Percentiles rank a stretch among this genome's conserved stretches.
Conservation (phyloP, 208 protist genomes). For the Blechomonas ayalai region DNA sequence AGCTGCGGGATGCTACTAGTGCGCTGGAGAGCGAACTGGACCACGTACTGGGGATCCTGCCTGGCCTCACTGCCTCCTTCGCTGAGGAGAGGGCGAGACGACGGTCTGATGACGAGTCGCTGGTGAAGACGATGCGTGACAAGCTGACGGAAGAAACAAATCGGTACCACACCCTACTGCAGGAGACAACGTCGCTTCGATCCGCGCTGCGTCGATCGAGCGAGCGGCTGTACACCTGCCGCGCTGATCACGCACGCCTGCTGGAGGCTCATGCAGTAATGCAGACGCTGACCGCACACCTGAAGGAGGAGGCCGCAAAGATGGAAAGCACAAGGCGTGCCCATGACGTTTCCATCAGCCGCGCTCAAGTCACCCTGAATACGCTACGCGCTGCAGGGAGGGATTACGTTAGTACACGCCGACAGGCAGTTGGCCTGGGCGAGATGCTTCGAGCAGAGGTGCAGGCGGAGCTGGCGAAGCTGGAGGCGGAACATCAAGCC, state of each 20-base stretch:
- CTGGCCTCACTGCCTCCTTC: not conserved
- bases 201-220: constrained; percentile 11
- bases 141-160: not conserved
- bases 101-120: constrained; percentile 1
- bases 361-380: no score
- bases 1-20: not conserved
- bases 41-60: not conserved
- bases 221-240: constrained; percentile 1
- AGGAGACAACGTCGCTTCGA: constrained; percentile 19
- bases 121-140: constrained; percentile 1
- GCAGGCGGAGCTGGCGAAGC: constrained; percentile 30
- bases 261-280: no score
- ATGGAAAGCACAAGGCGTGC: no score
- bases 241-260: no score
- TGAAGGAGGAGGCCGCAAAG: not conserved
- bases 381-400: constrained; percentile 30
- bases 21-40: constrained; percentile 2
- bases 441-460: constrained; percentile 51
- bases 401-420: constrained; percentile 18
- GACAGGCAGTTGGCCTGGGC: constrained; percentile 22
- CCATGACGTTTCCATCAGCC: no score
- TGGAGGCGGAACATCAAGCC: constrained; percentile 33
- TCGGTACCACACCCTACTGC: constrained; percentile 15
- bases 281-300: no score
- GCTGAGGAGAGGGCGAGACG: not conserved